Percentiles rank a stretch among this genome's conserved stretches.
These are phyloP conservation scores for Saprolegnia parasitica DNA, from an alignment of 352 stramenopile species.

Conservation along the genomic window DNA sequence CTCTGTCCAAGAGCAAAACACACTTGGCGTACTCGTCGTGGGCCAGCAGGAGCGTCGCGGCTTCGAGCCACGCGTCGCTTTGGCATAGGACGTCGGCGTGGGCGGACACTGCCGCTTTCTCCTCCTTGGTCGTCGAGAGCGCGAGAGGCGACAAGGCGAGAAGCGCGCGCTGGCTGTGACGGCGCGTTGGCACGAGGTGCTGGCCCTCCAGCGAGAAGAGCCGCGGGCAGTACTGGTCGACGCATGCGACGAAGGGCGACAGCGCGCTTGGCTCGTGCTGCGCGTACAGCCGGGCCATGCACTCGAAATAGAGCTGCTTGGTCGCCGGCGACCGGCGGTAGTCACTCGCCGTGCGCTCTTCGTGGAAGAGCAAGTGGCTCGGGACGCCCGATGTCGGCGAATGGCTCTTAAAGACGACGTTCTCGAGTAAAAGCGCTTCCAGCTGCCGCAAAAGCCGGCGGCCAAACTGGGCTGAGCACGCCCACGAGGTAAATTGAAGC, in stretches of 20 bases:
- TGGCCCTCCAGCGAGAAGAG: slow-evolving; percentile 59
- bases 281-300: slow-evolving; percentile 72
- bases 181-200: slow-evolving; percentile 34
- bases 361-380: slow-evolving; percentile 78
- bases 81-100: slow-evolving; percentile 6
- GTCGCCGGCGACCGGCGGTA: slow-evolving; percentile 62
- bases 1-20: neutral
- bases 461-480: slow-evolving; percentile 48
- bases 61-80: slow-evolving; percentile 16
- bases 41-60: neutral
- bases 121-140: neutral
- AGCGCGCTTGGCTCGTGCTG: slow-evolving; percentile 54
- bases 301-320: slow-evolving; percentile 86
- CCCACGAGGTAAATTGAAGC: slow-evolving; percentile 68
- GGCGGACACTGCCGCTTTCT: neutral
- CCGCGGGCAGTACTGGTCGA: slow-evolving; percentile 56
- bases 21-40: neutral
- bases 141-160: slow-evolving; percentile 47
- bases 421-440: slow-evolving; percentile 58
- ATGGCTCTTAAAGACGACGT: slow-evolving; percentile 30
- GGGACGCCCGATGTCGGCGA: slow-evolving; percentile 31
- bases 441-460: slow-evolving; percentile 65
- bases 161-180: slow-evolving; percentile 65
- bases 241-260: slow-evolving; percentile 54
- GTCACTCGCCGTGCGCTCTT: slow-evolving; percentile 61